A percentile compares a stretch with the other conserved stretches of the same genome.
These are phyloP conservation scores for Dactylellina leptospora DNA, from an alignment of 2,329 filamentous ascomycete species.

Conservation along the genomic window DNA sequence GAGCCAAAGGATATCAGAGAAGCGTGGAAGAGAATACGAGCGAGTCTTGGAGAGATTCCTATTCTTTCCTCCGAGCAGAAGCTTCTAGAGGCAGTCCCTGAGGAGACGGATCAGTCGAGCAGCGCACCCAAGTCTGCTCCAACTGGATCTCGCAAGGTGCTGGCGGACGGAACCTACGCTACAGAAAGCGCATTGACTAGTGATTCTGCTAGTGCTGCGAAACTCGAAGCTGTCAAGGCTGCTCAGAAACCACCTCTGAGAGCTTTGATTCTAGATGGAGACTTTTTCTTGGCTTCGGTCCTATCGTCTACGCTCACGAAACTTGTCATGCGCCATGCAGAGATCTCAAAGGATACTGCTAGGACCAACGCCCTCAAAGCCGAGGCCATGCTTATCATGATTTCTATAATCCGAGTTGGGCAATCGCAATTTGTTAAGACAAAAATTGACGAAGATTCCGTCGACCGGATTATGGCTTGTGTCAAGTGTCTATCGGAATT, in stretches of 20 bases:
- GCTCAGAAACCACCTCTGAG: conserved; percentile 94
- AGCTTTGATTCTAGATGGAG: conserved; percentile 93
- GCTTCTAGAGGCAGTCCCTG: conserved; percentile 80
- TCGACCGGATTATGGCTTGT: conserved; percentile 98
- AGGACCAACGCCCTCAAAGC: conserved; percentile 93
- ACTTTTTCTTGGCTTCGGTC: conserved; percentile 94
- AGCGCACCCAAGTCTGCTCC: conserved; percentile 81
- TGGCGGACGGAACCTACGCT: conserved; percentile 96
- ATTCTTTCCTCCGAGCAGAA: conserved; percentile 95
- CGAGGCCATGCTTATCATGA: conserved; percentile 99
- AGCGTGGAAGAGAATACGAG: conserved; percentile 94
- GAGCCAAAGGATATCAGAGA: conserved; percentile 78
- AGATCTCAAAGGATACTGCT: conserved; percentile 84
- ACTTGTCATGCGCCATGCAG: conserved; percentile 94
- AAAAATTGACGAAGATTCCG: conserved; percentile 94
- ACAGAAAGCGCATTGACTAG: conserved; percentile 96
- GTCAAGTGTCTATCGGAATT: conserved; percentile 92
- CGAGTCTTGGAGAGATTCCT: conserved; percentile 93
- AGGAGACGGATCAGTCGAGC: conserved; percentile 68
- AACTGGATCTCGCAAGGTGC: conserved; percentile 85
- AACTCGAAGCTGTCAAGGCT: conserved; percentile 93
- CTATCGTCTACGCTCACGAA: conserved; percentile 97
- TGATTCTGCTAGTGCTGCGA: conserved; percentile 86
- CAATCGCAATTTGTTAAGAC: conserved; percentile 99
- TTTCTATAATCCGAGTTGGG: conserved; percentile 95